These are phyloP conservation scores for Ophiocordyceps camponoti-saundersi DNA, from an alignment of 2,329 filamentous ascomycete genomes.

Conservation along the genomic window DNA sequence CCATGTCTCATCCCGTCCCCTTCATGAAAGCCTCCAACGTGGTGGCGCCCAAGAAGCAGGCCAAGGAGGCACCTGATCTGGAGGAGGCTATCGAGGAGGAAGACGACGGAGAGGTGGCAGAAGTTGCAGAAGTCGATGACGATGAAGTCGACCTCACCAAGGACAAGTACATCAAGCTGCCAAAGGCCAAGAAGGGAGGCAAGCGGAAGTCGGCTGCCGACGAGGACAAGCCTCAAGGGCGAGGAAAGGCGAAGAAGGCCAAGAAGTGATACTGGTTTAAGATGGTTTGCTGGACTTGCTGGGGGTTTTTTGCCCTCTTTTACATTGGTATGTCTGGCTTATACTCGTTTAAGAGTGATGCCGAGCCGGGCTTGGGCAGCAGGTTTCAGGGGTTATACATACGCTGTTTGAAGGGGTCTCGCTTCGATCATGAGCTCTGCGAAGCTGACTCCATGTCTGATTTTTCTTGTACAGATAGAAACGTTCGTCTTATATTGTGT, in stretches of 20 bases:
- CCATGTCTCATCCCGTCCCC: constrained; percentile 70
- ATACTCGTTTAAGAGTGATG: too few species aligned
- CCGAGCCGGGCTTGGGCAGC: too few species aligned
- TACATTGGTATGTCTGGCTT: too few species aligned
- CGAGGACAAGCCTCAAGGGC: constrained; percentile 35
- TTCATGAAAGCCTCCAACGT: constrained; percentile 89
- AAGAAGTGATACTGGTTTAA: constrained; percentile 17
- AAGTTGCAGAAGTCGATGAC: constrained; percentile 44
- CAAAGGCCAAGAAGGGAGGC: constrained; percentile 50
- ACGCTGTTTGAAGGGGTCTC: too few species aligned
- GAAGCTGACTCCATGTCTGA: too few species aligned
- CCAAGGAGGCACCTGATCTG: constrained; percentile 72
- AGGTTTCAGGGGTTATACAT: too few species aligned
- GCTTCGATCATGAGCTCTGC: too few species aligned
- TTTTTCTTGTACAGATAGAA: too few species aligned
- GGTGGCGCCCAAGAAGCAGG: constrained; percentile 50
- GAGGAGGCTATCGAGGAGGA: constrained; percentile 94
- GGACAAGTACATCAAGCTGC: constrained; percentile 90
- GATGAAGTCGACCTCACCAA: constrained; percentile 74
- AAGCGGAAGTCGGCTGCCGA: constrained; percentile 30
- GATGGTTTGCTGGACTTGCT: neutral
- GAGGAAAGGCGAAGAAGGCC: constrained; percentile 27
- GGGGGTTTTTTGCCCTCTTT: neutral
- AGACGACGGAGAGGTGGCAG: constrained; percentile 51
- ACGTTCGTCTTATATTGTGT: too few species aligned